Percentiles rank a stretch among this genome's conserved stretches.
Conservation (phyloP, 352 stramenopile species). For the Globisporangium nodosum region DNA sequence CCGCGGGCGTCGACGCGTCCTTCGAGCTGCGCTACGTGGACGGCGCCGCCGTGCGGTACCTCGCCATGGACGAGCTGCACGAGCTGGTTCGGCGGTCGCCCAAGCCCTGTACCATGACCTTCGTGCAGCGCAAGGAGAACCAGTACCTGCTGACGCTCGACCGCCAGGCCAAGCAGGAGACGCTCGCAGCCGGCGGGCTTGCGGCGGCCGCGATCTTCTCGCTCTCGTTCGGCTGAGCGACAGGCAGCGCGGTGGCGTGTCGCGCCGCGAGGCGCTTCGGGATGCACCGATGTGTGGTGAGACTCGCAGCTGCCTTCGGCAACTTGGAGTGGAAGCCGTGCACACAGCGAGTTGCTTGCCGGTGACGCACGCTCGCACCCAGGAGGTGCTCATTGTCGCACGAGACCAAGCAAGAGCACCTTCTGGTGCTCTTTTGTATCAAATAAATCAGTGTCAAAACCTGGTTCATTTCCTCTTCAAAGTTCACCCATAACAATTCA, state of each 20-base stretch:
- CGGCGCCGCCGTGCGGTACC: conserved; percentile 45
- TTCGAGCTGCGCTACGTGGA: conserved; percentile 67
- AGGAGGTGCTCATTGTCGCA: not conserved
- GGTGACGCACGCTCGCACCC: not conserved
- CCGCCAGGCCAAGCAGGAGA: conserved; percentile 16
- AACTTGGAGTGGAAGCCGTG: too few relatives aligned
- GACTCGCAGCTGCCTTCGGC: too few relatives aligned
- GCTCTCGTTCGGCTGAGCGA: conserved; percentile 4
- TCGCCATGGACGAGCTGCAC: conserved; percentile 63
- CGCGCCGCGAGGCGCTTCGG: too few relatives aligned
- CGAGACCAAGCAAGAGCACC: not conserved
- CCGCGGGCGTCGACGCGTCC: conserved; percentile 40
- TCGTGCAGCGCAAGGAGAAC: conserved; percentile 52
- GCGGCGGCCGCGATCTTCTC: conserved; percentile 21
- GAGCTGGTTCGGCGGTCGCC: conserved; percentile 39
- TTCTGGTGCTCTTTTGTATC: not conserved
- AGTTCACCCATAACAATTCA: not conserved
- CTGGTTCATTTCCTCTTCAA: not conserved
- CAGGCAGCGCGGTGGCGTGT: too few relatives aligned
- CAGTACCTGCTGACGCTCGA: conserved; percentile 32
- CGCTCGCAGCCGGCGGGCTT: conserved; percentile 15
- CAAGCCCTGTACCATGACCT: conserved; percentile 60
- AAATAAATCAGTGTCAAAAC: conserved; percentile 14
- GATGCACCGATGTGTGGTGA: too few relatives aligned
- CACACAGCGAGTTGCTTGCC: too few relatives aligned